Percentiles rank a stretch among this genome's conserved stretches.
These are phyloP conservation scores for Cladosporium sp. DNA, from an alignment of 2,329 filamentous ascomycete genomes.

Conservation along the genomic window DNA sequence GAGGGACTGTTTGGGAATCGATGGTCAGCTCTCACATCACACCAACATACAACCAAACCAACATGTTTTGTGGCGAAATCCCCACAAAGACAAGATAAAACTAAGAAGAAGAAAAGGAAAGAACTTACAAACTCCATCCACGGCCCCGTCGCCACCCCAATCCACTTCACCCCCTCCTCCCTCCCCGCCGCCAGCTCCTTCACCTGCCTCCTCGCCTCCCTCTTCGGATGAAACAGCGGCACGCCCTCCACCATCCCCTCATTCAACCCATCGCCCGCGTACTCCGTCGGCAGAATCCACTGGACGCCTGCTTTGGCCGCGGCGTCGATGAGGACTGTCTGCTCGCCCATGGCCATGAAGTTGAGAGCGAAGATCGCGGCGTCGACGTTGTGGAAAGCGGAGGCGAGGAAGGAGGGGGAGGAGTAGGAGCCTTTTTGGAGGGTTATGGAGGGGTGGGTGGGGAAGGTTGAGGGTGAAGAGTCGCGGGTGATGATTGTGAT, in stretches of 20 bases:
- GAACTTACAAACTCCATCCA: constrained; percentile 33
- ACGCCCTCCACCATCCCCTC: constrained; percentile 26
- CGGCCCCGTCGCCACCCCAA: constrained; percentile 35
- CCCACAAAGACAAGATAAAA: neutral
- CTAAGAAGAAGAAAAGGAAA: too few relatives aligned
- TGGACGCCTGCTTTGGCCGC: constrained; percentile 33
- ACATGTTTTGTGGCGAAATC: neutral
- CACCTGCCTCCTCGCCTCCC: constrained; percentile 28
- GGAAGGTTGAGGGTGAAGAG: constrained; percentile 42
- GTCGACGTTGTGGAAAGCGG: constrained; percentile 35
- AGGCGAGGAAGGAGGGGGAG: constrained; percentile 23
- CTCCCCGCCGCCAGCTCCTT: constrained; percentile 28
- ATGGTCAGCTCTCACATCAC: neutral
- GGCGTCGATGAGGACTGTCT: constrained; percentile 31
- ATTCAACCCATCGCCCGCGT: constrained; percentile 31
- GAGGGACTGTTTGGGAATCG: neutral
- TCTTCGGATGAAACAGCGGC: constrained; percentile 25
- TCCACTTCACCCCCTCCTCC: constrained; percentile 44
- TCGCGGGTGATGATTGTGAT: constrained; percentile 42
- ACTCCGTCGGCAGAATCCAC: constrained; percentile 34
- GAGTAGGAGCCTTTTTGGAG: constrained; percentile 34
- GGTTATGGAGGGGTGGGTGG: constrained; percentile 32
- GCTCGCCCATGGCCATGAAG: constrained; percentile 29
- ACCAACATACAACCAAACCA: too few relatives aligned
- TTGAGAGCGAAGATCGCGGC: constrained; percentile 36